Base-by-base conservation (phyloP, 2,329 filamentous ascomycete genomes). In the Fusarium dlaminii region DNA sequence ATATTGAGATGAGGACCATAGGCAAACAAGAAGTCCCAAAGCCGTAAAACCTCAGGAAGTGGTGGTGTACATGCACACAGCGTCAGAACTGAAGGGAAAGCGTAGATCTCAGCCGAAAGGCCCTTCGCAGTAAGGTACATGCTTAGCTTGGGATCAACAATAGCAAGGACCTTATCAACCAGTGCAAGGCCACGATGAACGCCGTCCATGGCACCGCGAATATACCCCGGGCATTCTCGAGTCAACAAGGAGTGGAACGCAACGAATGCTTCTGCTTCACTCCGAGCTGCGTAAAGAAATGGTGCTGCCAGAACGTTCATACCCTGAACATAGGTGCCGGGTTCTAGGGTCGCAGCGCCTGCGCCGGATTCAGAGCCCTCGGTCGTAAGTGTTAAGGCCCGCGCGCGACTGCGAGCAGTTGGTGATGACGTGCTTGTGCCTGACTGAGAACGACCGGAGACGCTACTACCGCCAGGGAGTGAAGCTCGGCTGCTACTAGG, bases 261-360 rank as follows among this genome's bases (percentile, higher is more conserved):
- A 10, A 94, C 92, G 78, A 97, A 99, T 5, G 96, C 96, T 84
- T 99, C 95, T 12, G 95, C 93, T 84, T 99, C 96, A 81, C 94
- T 98, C 66, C 95, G 92, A 3, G 96, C 95, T 10, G 94, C 95
- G 81, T 99, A 99, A 51, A 99, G 87, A 80, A 99, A 98, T 0
- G 96, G 96, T 2, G 96, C 96, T 15, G 95, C 96, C 22, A 99
- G 89, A 45, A 99, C 96, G 81, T 99, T 99, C 96, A 99, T 98
- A 75, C 96, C 96, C 83, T 99, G 96, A 6, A 99, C 96, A 78
- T 99, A 99, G 45, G 94, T 95, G 37, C 95, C 94, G 17, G 94
- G 89, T 77, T 94, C 92, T 37, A 85, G 84, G 12, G 85, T 86
- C 6, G 85, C 86, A 27, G 82, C 80, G 66, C 88, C 88, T 18